Evolutionary conservation across 106 monocot genomes (phyloP), one percentile per base, ranked within the genome.

Genomic region (Narthecium ossifragum): DNA sequence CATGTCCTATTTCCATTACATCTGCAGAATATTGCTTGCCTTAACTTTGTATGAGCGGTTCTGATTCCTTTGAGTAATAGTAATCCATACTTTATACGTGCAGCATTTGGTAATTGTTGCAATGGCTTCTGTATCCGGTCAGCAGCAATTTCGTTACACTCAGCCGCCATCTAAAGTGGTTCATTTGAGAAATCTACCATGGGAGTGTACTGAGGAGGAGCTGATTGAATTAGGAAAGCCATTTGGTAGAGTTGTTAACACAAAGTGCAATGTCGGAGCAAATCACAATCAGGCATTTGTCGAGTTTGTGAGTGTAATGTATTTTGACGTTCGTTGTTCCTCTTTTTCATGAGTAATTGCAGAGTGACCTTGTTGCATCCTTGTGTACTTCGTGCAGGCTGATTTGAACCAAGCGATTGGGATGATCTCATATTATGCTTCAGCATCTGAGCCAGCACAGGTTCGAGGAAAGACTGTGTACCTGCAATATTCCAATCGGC

Each of bases 381-480:
- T n/a, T n/a, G n/a, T n/a, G n/a, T n/a, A n/a, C n/a, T n/a, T n/a
- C n/a, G n/a, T n/a, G n/a, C 66, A 86, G 86, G 51, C 61, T 37
- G 86, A 86, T 25, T 81, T 80, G 52, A 81, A 81, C 60, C 86
- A 86, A 71, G 82, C 81, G 12, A 82, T 87, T 51, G 78, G 81
- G 21, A 87, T 81, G 86, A 82, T 82, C 62, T 87, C 86, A 34
- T 87, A 78, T 75, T 82, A 75, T 59, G 75, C 82, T 23, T 87
- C 86, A 30, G 75, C 81, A 0, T 81, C 78, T 31, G 86, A 86
- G 47, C 80, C 80, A 68, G 86, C 80, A 29, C 77, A 81, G 72
- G 81, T 86, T 58, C 86, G 86, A 38, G 86, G 86, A 0, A 86
- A 86, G 56, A 81, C 86, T 55, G 86, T 86, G 31, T 86, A 86